Evolutionary conservation across 176 grass and related monocot genomes (phyloP), one percentile per base, ranked within the genome.

Genomic region (Otatea glauca): DNA sequence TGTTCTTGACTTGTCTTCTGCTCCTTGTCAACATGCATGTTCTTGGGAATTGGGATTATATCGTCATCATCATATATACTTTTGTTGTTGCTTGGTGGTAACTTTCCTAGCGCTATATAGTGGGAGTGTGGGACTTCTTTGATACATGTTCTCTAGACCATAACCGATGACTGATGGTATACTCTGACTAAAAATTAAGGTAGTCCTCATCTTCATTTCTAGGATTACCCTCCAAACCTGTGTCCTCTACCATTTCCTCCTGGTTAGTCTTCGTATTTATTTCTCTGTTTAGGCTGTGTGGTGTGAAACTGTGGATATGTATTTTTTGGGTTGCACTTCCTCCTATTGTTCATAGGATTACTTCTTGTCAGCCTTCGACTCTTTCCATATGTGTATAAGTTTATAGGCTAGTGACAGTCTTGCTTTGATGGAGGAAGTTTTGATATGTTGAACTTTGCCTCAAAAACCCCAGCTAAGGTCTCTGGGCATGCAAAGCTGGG

Each of bases 11-110:
- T 32, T 48, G 32, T 67, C 13, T 32, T 63, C 34, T 7, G 11
- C 55, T 29, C 23, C 44, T 75, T 51, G 59, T 81, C 24, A 62
- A 1, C 53, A 44, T 85, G 70, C 53, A 69, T 85, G 63, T 60
- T 68, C 25, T 20, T 82, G 24, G 60, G 20, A 68, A 50, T 61
- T 27, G 53, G 34, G 65, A 84, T 72, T 45, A 50, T 70, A 71
- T 29, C 43, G 51, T 75, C 43, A 42, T 75, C 32, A 65, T 34
- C 12, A 64, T 45, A 54, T 74, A 68, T 17, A 7, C 55, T 43
- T 43, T 47, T 29, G 38, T 50, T 69, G 62, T 50, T 35, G 47
- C 34, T 75, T 85, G 61, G 49, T 38, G 25, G 17, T 24, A 24
- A 21, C 14, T 53, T 5, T 74, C 44, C 21, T 58, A 58, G 20